Conservation (phyloP, 371 early-diverging fungal genomes). For the Saksenaea vasiformis region DNA sequence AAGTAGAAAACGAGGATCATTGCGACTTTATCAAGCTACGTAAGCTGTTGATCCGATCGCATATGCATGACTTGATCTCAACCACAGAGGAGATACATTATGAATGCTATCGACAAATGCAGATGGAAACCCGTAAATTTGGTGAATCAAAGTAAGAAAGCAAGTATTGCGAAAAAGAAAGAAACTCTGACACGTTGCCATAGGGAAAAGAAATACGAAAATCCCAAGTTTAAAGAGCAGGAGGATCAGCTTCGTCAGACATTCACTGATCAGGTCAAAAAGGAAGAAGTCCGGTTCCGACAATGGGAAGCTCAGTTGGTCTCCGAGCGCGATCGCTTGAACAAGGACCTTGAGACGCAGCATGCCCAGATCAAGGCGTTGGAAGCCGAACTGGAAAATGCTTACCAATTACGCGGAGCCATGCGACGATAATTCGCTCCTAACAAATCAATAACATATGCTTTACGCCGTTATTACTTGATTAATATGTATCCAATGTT, state of each 20-base stretch:
- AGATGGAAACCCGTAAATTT: constrained; percentile 81
- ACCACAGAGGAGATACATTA: constrained; percentile 90
- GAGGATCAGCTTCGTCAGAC: constrained; percentile 90
- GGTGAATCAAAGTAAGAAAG: constrained; percentile 69
- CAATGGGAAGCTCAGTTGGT: constrained; percentile 91
- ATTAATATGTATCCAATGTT: too few relatives aligned
- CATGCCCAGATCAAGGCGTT: constrained; percentile 91
- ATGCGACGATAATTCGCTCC: constrained; percentile 35
- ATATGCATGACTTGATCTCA: constrained; percentile 89
- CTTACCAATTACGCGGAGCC: constrained; percentile 46
- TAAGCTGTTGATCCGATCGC: constrained; percentile 85
- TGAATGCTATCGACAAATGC: constrained; percentile 80
- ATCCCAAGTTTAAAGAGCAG: constrained; percentile 90
- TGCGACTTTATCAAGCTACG: constrained; percentile 94
- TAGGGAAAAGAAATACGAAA: constrained; percentile 71
- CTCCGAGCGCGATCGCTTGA: constrained; percentile 94
- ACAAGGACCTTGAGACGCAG: constrained; percentile 95
- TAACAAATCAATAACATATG: background rate
- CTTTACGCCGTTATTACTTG: too few relatives aligned
- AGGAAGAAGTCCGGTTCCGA: constrained; percentile 94
- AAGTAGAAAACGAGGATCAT: constrained; percentile 86
- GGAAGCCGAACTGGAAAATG: constrained; percentile 80
- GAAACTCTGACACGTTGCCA: background rate
- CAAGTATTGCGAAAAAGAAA: background rate
- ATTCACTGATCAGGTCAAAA: constrained; percentile 93